These are phyloP conservation scores for Inosperma sp. DNA, from an alignment of 768 basidiomycete species.

Conservation along the genomic window DNA sequence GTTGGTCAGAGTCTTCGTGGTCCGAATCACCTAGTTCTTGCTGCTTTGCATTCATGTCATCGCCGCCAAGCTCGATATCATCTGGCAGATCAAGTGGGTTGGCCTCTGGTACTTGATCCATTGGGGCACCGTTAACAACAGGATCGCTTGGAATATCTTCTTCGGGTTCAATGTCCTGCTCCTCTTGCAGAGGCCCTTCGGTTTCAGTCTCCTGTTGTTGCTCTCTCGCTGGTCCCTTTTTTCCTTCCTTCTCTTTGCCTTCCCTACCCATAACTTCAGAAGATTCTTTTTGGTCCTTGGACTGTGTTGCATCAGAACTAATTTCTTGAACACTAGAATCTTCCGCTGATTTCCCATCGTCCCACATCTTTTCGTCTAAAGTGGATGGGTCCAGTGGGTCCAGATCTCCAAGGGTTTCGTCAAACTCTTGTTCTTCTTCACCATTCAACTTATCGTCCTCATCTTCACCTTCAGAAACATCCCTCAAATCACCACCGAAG, in stretches of 20 bases:
- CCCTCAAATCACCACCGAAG: slow-evolving; percentile 82
- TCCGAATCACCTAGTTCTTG: slow-evolving; percentile 29
- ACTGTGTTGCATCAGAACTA: slow-evolving; percentile 58
- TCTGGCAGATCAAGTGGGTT: slow-evolving; percentile 88
- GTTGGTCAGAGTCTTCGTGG: slow-evolving; percentile 30
- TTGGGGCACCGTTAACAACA: slow-evolving; percentile 54
- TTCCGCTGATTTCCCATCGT: slow-evolving; percentile 65
- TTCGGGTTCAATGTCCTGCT: slow-evolving; percentile 23
- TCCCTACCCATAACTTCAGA: slow-evolving; percentile 84
- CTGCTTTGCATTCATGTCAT: slow-evolving; percentile 33
- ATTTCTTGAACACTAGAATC: slow-evolving; percentile 49
- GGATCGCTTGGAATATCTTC: slow-evolving; percentile 37
- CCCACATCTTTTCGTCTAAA: slow-evolving; percentile 97
- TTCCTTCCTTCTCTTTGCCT: slow-evolving; percentile 35
- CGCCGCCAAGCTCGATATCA: slow-evolving; percentile 61
- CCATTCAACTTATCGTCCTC: slow-evolving; percentile 48
- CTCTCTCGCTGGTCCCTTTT: slow-evolving; percentile 24
- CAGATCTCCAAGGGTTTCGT: slow-evolving; percentile 80
- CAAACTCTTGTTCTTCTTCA: slow-evolving; percentile 58
- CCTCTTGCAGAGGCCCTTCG: slow-evolving; percentile 18
- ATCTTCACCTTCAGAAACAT: slow-evolving; percentile 59
- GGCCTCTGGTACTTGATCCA: slow-evolving; percentile 75
- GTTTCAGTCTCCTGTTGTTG: slow-evolving; percentile 18
- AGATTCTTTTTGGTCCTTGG: slow-evolving; percentile 41
- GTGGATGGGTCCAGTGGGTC: slow-evolving; percentile 79